Percentiles rank a stretch among this genome's conserved stretches.
Evolutionary conservation across 2,329 filamentous ascomycete genomes (phyloP).

Genomic region (Arachnopeziza araneosa): DNA sequence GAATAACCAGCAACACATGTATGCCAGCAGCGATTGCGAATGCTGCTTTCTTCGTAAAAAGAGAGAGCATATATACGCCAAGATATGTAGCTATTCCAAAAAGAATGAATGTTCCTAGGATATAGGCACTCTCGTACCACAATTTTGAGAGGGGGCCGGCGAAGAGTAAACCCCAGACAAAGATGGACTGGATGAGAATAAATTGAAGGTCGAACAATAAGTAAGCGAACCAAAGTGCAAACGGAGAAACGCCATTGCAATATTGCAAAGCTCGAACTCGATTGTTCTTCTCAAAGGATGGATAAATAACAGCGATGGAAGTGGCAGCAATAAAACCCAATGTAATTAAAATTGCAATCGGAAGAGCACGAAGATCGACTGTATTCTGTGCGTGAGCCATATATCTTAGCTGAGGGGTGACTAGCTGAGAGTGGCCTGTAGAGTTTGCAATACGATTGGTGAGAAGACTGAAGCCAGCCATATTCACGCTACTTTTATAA

Average conservation of each 20-base stretch:
- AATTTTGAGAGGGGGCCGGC: slow-evolving; percentile 13
- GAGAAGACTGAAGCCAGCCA: slow-evolving; percentile 16
- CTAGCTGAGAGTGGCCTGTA: slow-evolving; percentile 12
- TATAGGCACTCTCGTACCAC: slow-evolving; percentile 18
- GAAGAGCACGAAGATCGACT: slow-evolving; percentile 9
- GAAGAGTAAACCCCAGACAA: slow-evolving; percentile 21
- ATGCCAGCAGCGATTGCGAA: slow-evolving; percentile 25
- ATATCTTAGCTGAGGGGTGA: slow-evolving; percentile 9
- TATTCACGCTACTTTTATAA: background rate
- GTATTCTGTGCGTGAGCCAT: slow-evolving; percentile 12
- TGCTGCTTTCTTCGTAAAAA: slow-evolving; percentile 23
- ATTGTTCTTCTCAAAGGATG: slow-evolving; percentile 22
- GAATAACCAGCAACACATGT: slow-evolving; percentile 35
- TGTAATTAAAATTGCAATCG: slow-evolving; percentile 17
- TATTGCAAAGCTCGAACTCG: slow-evolving; percentile 25
- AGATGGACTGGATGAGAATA: slow-evolving; percentile 20
- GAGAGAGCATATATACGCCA: slow-evolving; percentile 22
- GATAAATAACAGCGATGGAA: slow-evolving; percentile 25
- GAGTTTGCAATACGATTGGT: slow-evolving; percentile 23
- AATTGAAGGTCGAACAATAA: slow-evolving; percentile 25
- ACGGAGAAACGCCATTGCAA: slow-evolving; percentile 25
- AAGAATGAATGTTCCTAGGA: slow-evolving; percentile 22
- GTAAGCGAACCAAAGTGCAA: slow-evolving; percentile 25
- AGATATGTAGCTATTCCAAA: slow-evolving; percentile 27
- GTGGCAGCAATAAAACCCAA: slow-evolving; percentile 21